phyloP scores from a whole-genome alignment of 345 rosid genomes.

The Arabis alpina region DNA sequence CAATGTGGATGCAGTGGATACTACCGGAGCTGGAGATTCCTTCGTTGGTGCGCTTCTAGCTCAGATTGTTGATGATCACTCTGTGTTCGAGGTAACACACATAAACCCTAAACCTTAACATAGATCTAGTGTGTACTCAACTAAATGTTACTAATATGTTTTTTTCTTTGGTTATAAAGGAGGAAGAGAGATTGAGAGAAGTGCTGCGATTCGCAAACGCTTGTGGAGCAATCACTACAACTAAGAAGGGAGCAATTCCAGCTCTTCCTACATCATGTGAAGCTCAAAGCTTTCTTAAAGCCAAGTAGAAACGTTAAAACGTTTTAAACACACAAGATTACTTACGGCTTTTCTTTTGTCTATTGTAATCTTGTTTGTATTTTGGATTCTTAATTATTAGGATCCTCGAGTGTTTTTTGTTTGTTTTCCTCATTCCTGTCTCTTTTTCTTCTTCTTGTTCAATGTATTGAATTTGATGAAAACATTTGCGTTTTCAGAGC shows the following conservation, averaged over 20 bases:
- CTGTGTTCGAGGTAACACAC: conserved; percentile 63
- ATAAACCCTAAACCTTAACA: conserved; percentile 4
- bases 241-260: conserved; percentile 95
- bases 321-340: not conserved
- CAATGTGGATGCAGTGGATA: conserved; percentile 77
- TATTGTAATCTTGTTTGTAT: not conserved
- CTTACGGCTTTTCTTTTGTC: not conserved
- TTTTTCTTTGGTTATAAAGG: conserved; percentile 23
- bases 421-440: too few species aligned
- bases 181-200: conserved; percentile 72
- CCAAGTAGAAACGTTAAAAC: conserved; percentile 23
- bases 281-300: conserved; percentile 54
- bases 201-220: conserved; percentile 80
- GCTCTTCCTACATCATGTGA: conserved; percentile 73
- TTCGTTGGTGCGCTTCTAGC: conserved; percentile 84
- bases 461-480: not conserved
- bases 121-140: not conserved
- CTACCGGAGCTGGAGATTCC: conserved; percentile 98
- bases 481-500: conserved; percentile 3
- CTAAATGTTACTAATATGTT: not conserved
- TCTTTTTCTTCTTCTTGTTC: not conserved
- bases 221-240: conserved; percentile 96
- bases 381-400: not conserved
- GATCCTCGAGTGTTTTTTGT: not conserved
- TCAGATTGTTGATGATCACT: conserved; percentile 76